phyloP scores from a whole-genome alignment of 75 land plant species.

The Adiantum capillusveneris region DNA sequence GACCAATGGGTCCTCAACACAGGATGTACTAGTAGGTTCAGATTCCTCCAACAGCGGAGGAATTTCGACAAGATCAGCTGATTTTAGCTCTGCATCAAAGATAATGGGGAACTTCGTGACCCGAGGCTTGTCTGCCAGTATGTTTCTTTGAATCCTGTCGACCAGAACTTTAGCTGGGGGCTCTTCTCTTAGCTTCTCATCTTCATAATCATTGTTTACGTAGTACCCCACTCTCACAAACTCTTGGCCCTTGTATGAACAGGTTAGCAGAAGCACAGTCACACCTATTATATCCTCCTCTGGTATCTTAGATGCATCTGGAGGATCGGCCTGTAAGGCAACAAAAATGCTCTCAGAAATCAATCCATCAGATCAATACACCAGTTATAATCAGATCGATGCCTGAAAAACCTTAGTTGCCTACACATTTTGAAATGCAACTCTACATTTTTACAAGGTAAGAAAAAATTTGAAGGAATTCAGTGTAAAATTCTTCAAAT shows the following conservation, averaged over 20 bases:
- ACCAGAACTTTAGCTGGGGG: constrained; percentile 29
- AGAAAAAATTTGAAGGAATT: too few relatives aligned
- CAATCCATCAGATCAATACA: too few relatives aligned
- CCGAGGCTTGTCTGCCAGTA: constrained; percentile 26
- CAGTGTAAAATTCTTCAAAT: too few relatives aligned
- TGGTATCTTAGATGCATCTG: constrained; percentile 21
- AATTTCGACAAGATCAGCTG: not conserved
- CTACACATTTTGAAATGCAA: too few relatives aligned
- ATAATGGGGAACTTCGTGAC: constrained; percentile 29
- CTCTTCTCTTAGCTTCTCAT: constrained; percentile 21
- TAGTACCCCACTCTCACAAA: constrained; percentile 32
- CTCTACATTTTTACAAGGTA: too few relatives aligned
- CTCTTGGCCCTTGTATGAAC: constrained; percentile 33
- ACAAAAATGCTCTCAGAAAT: too few relatives aligned
- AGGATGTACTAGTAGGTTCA: too few relatives aligned
- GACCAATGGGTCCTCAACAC: too few relatives aligned
- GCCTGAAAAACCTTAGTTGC: too few relatives aligned
- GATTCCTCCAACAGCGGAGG: too few relatives aligned
- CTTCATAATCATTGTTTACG: constrained; percentile 29
- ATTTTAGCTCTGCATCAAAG: constrained; percentile 6
- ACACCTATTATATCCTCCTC: constrained; percentile 31
- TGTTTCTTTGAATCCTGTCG: constrained; percentile 19
- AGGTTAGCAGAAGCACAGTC: constrained; percentile 26
- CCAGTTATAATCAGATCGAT: too few relatives aligned
- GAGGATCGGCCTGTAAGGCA: constrained; percentile 38